Evolutionary conservation across 306 rosid genomes (phyloP).

Genomic region (Coriaria nepalensis): DNA sequence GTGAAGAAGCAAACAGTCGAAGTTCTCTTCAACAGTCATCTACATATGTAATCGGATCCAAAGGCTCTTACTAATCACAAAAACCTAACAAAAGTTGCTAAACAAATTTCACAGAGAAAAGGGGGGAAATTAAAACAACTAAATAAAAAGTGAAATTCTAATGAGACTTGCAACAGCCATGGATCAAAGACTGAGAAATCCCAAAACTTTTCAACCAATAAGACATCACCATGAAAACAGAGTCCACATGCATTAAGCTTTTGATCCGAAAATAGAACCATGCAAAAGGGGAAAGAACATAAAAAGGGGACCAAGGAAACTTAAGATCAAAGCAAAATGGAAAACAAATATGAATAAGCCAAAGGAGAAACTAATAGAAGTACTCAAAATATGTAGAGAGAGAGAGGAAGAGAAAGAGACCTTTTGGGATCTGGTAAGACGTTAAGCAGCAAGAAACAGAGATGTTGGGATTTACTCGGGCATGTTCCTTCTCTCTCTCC

Average conservation of each 20-base stretch:
- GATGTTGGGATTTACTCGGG: constrained; percentile 43
- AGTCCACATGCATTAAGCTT: constrained; percentile 37
- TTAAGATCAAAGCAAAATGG: background rate
- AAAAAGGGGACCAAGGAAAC: background rate
- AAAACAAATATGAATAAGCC: no score
- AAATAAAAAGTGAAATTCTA: no score
- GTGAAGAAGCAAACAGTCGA: no score
- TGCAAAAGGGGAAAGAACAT: constrained; percentile 7
- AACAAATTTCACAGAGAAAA: no score
- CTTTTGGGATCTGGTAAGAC: constrained; percentile 45
- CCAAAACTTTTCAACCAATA: constrained; percentile 1
- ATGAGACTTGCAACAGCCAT: no score
- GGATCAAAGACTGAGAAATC: background rate
- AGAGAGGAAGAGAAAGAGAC: constrained; percentile 15
- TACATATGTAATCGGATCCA: no score
- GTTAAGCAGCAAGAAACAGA: constrained; percentile 33
- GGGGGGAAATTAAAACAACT: no score
- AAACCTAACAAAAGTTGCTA: no score
- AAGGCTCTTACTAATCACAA: no score
- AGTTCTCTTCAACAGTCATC: no score
- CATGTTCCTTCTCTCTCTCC: constrained; percentile 59
- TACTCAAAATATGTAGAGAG: background rate
- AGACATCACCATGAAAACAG: constrained; percentile 31
- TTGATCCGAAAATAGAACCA: constrained; percentile 15
- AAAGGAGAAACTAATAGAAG: background rate